Conservation (phyloP, 768 basidiomycete species). For the Suillus variegatus region DNA sequence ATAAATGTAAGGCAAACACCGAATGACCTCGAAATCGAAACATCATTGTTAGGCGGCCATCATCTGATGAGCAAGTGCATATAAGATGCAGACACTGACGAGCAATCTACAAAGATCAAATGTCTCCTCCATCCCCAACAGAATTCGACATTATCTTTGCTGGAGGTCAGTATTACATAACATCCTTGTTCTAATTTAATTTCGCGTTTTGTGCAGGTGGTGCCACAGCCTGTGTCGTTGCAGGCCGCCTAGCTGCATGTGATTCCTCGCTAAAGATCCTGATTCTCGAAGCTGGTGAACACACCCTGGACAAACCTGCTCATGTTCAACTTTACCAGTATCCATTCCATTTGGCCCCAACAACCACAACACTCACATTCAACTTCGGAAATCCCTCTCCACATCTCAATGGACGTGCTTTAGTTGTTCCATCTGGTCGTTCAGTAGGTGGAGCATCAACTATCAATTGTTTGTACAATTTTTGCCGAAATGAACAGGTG, state of each 20-base stretch:
- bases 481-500: conserved; percentile 2
- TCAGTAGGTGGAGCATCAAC: conserved; percentile 34
- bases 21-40: background rate
- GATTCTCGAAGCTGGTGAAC: conserved; percentile 31
- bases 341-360: conserved; percentile 17
- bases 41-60: background rate
- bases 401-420: conserved; percentile 15
- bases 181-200: background rate
- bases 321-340: conserved; percentile 27
- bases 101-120: background rate
- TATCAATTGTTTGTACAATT: conserved; percentile 49
- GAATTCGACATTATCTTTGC: conserved; percentile 34
- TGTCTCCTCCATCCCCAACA: background rate
- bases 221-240: conserved; percentile 34
- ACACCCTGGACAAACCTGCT: conserved; percentile 22
- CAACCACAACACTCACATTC: conserved; percentile 20
- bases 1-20: background rate
- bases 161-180: conserved; percentile 41
- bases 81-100: background rate
- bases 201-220: conserved; percentile 28
- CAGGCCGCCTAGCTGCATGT: conserved; percentile 29
- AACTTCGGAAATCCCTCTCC: conserved; percentile 19
- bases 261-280: conserved; percentile 26
- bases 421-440: conserved; percentile 24
- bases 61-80: background rate